Conservation (phyloP, 352 stramenopile species). For the Phytophthora fragariae region DNA sequence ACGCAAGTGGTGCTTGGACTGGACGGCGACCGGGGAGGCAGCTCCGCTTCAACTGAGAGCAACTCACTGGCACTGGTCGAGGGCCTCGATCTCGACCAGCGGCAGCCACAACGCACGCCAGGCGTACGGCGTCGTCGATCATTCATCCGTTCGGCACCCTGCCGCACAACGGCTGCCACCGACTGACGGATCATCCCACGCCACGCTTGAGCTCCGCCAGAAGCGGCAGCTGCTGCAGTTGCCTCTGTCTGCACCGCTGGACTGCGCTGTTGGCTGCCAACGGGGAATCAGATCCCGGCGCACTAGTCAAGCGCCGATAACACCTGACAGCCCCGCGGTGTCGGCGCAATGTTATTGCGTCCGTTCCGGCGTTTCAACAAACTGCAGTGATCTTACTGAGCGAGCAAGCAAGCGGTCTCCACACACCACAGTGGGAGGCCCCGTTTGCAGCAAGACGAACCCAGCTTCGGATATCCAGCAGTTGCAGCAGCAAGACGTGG, state of each 20-base stretch:
- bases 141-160: slow-evolving; percentile 26
- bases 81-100: not conserved
- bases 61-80: slow-evolving; percentile 4
- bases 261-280: not conserved
- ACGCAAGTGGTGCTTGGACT: slow-evolving; percentile 16
- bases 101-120: not conserved
- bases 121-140: slow-evolving; percentile 5
- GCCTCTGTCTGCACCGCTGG: not conserved
- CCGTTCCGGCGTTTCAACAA: slow-evolving; percentile 17
- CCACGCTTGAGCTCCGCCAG: not conserved
- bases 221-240: slow-evolving; percentile 4
- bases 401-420: not conserved
- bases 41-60: slow-evolving; percentile 15
- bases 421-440: slow-evolving; percentile 15
- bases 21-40: slow-evolving; percentile 1
- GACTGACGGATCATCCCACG: slow-evolving; percentile 21
- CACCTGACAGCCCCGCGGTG: not conserved
- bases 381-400: not conserved
- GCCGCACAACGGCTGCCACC: slow-evolving; percentile 2
- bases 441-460: not conserved
- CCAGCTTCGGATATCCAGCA: not conserved
- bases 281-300: slow-evolving; percentile 1
- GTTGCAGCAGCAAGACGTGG: not conserved
- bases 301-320: slow-evolving; percentile 8
- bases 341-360: slow-evolving; percentile 8